These are phyloP conservation scores for Apostasia shenzhenica DNA, from an alignment of 106 monocot species.

Conservation along the genomic window DNA sequence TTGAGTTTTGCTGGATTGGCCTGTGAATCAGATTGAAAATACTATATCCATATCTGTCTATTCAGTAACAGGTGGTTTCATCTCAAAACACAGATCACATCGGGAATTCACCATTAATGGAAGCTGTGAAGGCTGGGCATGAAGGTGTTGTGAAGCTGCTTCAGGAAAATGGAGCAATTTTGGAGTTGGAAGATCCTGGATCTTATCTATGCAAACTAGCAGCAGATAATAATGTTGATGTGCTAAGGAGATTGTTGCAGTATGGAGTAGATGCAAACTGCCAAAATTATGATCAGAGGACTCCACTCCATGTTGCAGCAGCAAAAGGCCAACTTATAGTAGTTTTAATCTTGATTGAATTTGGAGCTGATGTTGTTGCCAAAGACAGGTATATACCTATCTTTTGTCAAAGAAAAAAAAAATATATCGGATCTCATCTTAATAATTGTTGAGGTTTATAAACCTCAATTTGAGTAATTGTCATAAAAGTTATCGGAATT, in stretches of 20 bases:
- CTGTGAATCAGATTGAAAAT: no score
- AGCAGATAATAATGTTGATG: constrained; percentile 39
- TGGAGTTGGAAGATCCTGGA: constrained; percentile 57
- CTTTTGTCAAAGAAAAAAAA: no score
- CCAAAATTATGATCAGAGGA: constrained; percentile 61
- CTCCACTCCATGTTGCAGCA: constrained; percentile 69
- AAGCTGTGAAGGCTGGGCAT: constrained; percentile 58
- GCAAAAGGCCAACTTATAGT: constrained; percentile 63
- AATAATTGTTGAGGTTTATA: no score
- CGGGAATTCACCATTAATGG: constrained; percentile 61
- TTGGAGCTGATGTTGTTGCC: constrained; percentile 52
- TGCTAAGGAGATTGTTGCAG: constrained; percentile 33
- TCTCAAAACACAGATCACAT: constrained; percentile 40
- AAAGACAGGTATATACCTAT: constrained; percentile 39
- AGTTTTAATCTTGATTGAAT: constrained; percentile 38
- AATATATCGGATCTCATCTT: no score
- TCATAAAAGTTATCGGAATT: no score
- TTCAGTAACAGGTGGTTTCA: not conserved
- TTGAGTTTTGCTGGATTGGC: no score
- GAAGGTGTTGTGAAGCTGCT: constrained; percentile 48
- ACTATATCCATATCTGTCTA: not conserved
- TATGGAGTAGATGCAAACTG: constrained; percentile 65
- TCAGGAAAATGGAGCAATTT: constrained; percentile 34
- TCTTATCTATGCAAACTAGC: constrained; percentile 53
- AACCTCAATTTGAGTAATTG: no score